These are phyloP conservation scores for Pittosporum tobira DNA, from an alignment of 129 eudicot genomes.

Conservation along the genomic window DNA sequence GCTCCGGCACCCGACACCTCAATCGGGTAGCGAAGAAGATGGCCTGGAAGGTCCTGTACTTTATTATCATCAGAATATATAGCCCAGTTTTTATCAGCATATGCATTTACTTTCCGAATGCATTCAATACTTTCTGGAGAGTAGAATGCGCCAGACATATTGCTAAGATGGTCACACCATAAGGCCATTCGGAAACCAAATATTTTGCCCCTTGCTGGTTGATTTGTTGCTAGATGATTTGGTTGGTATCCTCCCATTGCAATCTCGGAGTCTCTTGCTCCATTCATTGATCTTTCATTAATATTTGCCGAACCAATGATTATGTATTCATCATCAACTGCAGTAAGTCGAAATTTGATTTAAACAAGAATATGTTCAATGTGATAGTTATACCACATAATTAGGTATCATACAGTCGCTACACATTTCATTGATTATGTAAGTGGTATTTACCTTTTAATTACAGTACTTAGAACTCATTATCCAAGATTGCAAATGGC, in stretches of 20 bases:
- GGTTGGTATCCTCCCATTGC: constrained; percentile 97
- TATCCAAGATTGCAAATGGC: too few species aligned
- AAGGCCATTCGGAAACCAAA: constrained; percentile 62
- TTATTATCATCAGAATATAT: constrained; percentile 34
- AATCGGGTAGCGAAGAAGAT: constrained; percentile 72
- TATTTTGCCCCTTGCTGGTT: constrained; percentile 40
- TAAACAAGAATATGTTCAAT: background rate
- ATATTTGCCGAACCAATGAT: constrained; percentile 94
- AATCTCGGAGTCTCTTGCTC: constrained; percentile 77
- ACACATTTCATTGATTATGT: too few species aligned
- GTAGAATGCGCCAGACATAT: constrained; percentile 17
- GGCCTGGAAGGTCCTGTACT: constrained; percentile 56
- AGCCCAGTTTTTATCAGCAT: constrained; percentile 59
- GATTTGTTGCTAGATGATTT: constrained; percentile 26
- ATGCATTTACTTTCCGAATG: constrained; percentile 33
- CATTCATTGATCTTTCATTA: constrained; percentile 94
- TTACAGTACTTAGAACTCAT: too few species aligned
- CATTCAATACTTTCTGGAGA: constrained; percentile 58
- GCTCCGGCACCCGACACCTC: constrained; percentile 35
- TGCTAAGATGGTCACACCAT: constrained; percentile 72
- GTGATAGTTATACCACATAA: too few species aligned
- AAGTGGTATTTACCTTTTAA: too few species aligned
- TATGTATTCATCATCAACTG: constrained; percentile 94
- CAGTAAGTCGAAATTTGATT: background rate
- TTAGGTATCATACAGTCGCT: too few species aligned